Conservation (phyloP, 805 yeast species). For the Priceomyces carsonii region DNA sequence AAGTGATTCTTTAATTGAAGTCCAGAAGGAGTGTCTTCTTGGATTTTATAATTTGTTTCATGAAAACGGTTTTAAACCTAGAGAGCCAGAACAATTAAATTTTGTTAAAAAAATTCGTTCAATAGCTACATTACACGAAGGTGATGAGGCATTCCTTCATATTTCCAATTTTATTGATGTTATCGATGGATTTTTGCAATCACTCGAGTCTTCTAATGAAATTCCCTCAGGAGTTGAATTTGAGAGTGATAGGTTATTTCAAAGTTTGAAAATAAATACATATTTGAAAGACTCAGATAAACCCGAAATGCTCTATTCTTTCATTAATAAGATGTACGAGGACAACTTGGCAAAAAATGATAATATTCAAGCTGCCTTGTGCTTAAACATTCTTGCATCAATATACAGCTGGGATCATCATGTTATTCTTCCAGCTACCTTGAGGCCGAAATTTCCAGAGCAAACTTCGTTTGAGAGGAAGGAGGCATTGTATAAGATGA, state of each 20-base stretch:
- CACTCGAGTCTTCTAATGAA: constrained; percentile 63
- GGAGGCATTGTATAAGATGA: constrained; percentile 66
- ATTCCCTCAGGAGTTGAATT: constrained; percentile 83
- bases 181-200: constrained; percentile 60
- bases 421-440: constrained; percentile 52
- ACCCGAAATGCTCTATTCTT: constrained; percentile 79
- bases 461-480: constrained; percentile 82
- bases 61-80: constrained; percentile 58
- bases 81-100: constrained; percentile 50
- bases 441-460: constrained; percentile 72
- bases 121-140: constrained; percentile 55
- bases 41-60: constrained; percentile 68
- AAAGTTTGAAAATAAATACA: constrained; percentile 71
- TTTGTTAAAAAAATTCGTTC: constrained; percentile 53
- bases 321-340: constrained; percentile 72
- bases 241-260: constrained; percentile 84
- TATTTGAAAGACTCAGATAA: constrained; percentile 74
- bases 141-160: constrained; percentile 60
- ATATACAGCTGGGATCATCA: constrained; percentile 75
- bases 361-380: constrained; percentile 79
- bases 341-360: constrained; percentile 60
- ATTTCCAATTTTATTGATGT: constrained; percentile 53
- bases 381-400: constrained; percentile 73
- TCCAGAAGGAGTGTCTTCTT: constrained; percentile 62
- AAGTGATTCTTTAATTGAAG: constrained; percentile 56